Evolutionary conservation across 2,329 filamentous ascomycete species (phyloP), one percentile per base, ranked within the genome.

Genomic region (Beauveria asiatica): DNA sequence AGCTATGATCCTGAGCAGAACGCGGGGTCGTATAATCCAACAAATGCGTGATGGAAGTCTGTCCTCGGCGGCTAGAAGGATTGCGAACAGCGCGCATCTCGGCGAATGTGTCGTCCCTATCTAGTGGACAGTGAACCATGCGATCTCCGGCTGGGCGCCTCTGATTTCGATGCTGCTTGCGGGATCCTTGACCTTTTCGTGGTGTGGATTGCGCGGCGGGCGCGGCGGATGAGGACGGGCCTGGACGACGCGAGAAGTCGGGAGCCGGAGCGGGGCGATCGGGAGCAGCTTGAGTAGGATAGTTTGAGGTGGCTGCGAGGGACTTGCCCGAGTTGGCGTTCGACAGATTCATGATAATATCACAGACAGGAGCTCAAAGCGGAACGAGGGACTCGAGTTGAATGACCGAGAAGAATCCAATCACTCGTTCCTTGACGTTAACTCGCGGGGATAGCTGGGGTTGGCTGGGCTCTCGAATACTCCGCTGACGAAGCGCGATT

Each of bases 11-110:
- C 67, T 81, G 81, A 62, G 86, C 83, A 23, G 88, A 87, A 52
- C 90, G 84, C 23, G 92, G 89, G 21, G 91, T 79, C 49, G 89
- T 86, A 74, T 97, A 96, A 77, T 93, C 93, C 81, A 99, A 89
- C 61, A 99, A 78, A 74, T 99, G 94, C 45, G 94, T 97, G 71
- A 99, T 99, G 69, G 90, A 96, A 58, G 92, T 97, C 74, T 97
- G 93, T 58, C 94, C 94, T 68, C 94, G 90, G 62, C 94, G 87
- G 69, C 81, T 82, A n/a, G 78, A 80, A 13, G 81, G 73, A 65
- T 83, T 84, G 61, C 80, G 77, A 61, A 84, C 73, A 21, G 81
- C 81, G 64, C 81, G 76, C 63, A 92, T 80, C 78, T 97, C 92
- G 65, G 86, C 91, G 83, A 95, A 87, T 68, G 84, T 85, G 83